Evolutionary conservation across 305 asterid genomes (phyloP).

Genomic region (Solanum hybrid): DNA sequence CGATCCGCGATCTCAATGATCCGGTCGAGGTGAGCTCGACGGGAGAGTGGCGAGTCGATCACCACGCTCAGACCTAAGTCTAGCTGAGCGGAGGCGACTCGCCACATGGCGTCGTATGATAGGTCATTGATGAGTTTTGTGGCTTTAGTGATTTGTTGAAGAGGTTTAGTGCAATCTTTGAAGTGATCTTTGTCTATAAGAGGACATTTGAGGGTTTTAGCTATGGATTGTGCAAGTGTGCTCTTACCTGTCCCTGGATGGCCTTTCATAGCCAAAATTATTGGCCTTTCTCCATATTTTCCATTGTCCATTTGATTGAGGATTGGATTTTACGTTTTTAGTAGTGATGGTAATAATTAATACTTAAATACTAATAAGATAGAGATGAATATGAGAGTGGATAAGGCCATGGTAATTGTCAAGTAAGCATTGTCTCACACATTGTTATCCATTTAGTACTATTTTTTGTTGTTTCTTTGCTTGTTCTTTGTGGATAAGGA

Average conservation of each 20-base stretch:
- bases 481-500: neutral
- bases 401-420: neutral
- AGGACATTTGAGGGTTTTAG: slow-evolving; percentile 45
- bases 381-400: neutral
- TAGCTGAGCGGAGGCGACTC: slow-evolving; percentile 40
- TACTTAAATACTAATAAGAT: neutral
- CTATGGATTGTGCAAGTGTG: slow-evolving; percentile 47
- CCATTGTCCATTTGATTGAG: slow-evolving; percentile 15
- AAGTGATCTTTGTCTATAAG: slow-evolving; percentile 64
- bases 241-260: slow-evolving; percentile 77
- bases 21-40: slow-evolving; percentile 36
- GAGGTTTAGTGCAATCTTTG: slow-evolving; percentile 36
- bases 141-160: slow-evolving; percentile 33
- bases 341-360: neutral
- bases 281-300: slow-evolving; percentile 14
- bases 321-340: no score
- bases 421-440: neutral
- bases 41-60: slow-evolving; percentile 60
- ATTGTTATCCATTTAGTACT: neutral
- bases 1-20: slow-evolving; percentile 25
- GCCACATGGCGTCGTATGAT: slow-evolving; percentile 59
- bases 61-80: slow-evolving; percentile 42
- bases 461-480: neutral
- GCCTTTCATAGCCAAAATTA: slow-evolving; percentile 68
- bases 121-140: slow-evolving; percentile 48